Conservation (phyloP, 352 stramenopile genomes). For the Phytophthora macrochlamydospora region DNA sequence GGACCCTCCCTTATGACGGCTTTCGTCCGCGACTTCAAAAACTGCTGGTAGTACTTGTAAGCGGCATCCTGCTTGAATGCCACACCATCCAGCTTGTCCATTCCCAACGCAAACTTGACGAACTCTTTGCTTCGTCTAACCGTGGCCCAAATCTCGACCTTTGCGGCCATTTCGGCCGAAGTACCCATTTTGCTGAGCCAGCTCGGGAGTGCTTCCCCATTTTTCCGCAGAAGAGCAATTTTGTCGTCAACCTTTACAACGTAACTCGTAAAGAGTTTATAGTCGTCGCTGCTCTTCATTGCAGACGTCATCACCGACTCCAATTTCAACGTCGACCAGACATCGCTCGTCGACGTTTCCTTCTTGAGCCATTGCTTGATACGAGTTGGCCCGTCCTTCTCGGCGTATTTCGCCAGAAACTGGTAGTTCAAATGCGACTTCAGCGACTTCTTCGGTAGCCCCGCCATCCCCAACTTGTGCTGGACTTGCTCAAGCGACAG, state of each 20-base stretch:
- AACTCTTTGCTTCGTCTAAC: not conserved
- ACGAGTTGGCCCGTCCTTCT: not conserved
- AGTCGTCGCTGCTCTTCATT: not conserved
- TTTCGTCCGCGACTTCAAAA: not conserved
- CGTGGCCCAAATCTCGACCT: not conserved
- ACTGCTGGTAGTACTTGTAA: not conserved
- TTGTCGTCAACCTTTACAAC: not conserved
- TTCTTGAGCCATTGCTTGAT: not conserved
- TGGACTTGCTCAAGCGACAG: not conserved
- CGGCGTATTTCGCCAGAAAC: not conserved
- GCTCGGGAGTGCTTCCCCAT: not conserved
- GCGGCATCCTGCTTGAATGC: not conserved
- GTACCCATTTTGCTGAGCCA: slow-evolving; percentile 1
- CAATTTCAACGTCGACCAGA: not conserved
- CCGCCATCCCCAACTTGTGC: not conserved
- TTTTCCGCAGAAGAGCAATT: not conserved
- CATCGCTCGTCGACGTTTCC: not conserved
- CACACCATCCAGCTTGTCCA: not conserved
- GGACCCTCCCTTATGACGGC: too few relatives aligned
- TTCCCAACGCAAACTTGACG: not conserved
- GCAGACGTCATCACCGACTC: not conserved
- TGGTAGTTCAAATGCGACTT: not conserved
- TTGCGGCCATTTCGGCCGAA: not conserved
- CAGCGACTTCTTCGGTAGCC: not conserved
- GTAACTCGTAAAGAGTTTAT: not conserved